A percentile compares a stretch with the other conserved stretches of the same genome.
phyloP scores from a whole-genome alignment of 768 basidiomycete genomes.

The Chlorophyllum brunneum region DNA sequence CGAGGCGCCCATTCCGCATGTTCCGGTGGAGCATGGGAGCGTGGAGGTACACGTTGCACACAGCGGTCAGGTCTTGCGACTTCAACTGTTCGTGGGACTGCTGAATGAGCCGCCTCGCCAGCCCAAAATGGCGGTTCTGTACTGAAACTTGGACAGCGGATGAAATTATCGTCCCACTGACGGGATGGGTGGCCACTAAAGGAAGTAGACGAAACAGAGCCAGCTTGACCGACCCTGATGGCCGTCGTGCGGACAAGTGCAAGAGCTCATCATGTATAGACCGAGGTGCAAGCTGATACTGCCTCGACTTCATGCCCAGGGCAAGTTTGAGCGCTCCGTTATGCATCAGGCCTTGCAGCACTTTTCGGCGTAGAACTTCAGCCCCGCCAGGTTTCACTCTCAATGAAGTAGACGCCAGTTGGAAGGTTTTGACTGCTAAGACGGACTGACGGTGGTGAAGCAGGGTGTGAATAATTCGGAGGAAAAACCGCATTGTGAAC shows the following conservation, averaged over 20 bases:
- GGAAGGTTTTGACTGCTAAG: constrained; percentile 29
- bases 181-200: constrained; percentile 10
- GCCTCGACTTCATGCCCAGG: not conserved
- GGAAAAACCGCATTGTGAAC: constrained; percentile 36
- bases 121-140: constrained; percentile 35
- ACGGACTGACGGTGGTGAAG: constrained; percentile 36
- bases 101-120: constrained; percentile 41
- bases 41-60: constrained; percentile 59
- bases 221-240: not conserved
- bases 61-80: constrained; percentile 29
- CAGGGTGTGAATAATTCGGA: constrained; percentile 36
- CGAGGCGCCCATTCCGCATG: constrained; percentile 38
- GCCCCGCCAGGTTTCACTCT: constrained; percentile 17
- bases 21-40: constrained; percentile 29
- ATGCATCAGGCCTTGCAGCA: constrained; percentile 25
- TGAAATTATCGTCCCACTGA: constrained; percentile 24
- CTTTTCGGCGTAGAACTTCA: constrained; percentile 27
- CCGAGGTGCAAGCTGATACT: not conserved
- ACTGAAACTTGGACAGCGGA: constrained; percentile 35
- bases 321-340: constrained; percentile 18
- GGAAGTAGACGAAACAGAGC: not conserved
- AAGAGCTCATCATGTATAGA: not conserved
- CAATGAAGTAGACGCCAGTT: constrained; percentile 16
- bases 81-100: constrained; percentile 25
- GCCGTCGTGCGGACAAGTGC: not conserved